These are phyloP conservation scores for Pseudomicrostroma phylloplanum DNA, from an alignment of 1,284 basidiomycete genomes.

Conservation along the genomic window DNA sequence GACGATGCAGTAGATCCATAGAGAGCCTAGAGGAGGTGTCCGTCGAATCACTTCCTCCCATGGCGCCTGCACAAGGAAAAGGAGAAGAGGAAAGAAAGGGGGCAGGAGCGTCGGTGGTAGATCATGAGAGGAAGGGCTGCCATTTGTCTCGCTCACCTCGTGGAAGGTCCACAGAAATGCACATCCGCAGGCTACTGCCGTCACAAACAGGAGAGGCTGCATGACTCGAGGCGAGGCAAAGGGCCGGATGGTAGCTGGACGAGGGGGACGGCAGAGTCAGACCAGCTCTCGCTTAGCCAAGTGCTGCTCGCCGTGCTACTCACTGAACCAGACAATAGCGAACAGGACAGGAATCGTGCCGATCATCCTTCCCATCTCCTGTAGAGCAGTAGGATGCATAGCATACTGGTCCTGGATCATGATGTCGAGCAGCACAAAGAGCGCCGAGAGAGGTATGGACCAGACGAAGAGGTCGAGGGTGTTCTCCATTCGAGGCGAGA, in stretches of 20 bases:
- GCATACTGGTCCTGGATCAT: slow-evolving; percentile 48
- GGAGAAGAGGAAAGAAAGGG: not conserved
- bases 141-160: not conserved
- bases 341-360: slow-evolving; percentile 24
- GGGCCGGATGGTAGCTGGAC: not conserved
- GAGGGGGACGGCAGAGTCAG: not conserved
- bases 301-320: not conserved
- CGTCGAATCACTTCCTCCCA: slow-evolving; percentile 33
- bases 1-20: slow-evolving; percentile 50
- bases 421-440: slow-evolving; percentile 43
- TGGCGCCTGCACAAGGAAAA: not conserved
- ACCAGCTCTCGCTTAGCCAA: not conserved
- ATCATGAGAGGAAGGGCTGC: too few species aligned
- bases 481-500: slow-evolving; percentile 26
- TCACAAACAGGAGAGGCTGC: slow-evolving; percentile 8
- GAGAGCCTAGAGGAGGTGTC: slow-evolving; percentile 48
- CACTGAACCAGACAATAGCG: slow-evolving; percentile 4
- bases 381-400: slow-evolving; percentile 23
- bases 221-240: not conserved
- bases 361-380: slow-evolving; percentile 24
- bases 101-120: not conserved
- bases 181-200: slow-evolving; percentile 18
- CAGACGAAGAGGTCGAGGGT: slow-evolving; percentile 40
- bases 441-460: slow-evolving; percentile 45
- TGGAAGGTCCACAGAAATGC: slow-evolving; percentile 27